Evolutionary conservation across 495 filamentous ascomycete species (phyloP).

Genomic region (Tuber brumale): DNA sequence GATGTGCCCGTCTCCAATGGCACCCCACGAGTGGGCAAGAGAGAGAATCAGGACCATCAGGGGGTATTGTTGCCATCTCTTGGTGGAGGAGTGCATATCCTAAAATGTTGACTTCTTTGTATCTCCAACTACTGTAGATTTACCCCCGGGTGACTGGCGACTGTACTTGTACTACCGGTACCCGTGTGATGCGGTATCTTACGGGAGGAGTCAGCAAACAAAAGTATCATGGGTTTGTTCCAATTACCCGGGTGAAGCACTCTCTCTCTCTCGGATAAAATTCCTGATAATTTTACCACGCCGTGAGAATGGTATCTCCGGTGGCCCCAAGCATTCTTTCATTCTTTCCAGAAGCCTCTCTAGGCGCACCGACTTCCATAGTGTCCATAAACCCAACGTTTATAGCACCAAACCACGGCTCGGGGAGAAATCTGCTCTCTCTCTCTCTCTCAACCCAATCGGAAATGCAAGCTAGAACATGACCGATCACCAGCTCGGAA

Average conservation of each 20-base stretch:
- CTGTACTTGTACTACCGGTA: neutral
- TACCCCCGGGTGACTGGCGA: too few species aligned
- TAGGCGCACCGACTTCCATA: neutral
- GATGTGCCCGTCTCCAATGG: neutral
- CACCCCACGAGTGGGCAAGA: neutral
- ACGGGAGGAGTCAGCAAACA: neutral
- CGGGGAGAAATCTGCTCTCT: neutral
- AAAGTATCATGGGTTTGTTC: neutral
- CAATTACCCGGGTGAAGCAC: neutral
- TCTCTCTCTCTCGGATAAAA: neutral
- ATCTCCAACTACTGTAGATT: too few species aligned
- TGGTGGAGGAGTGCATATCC: neutral
- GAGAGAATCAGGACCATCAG: neutral
- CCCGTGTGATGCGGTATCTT: neutral
- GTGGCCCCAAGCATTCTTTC: neutral
- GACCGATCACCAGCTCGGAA: neutral
- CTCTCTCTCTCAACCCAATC: neutral
- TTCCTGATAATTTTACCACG: neutral
- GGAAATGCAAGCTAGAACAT: neutral
- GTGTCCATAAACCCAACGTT: neutral
- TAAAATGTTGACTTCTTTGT: neutral
- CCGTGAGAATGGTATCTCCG: neutral
- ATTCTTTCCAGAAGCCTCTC: neutral
- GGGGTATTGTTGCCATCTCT: neutral
- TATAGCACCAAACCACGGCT: neutral